Base-by-base conservation (phyloP, 2,329 filamentous ascomycete species). In the Exserohilum turcica region DNA sequence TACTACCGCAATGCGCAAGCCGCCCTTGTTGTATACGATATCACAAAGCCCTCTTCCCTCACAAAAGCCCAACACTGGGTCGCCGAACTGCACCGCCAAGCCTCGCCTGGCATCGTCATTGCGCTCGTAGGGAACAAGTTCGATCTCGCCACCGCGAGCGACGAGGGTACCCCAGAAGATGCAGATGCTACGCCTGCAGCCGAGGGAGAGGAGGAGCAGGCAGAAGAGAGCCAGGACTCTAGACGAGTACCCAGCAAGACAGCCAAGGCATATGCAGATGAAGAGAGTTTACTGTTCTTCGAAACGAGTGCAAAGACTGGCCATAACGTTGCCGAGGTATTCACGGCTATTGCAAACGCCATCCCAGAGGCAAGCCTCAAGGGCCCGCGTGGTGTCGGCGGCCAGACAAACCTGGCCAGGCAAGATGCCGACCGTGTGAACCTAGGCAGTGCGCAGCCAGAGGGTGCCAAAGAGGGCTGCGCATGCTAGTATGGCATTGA, bases 1-100 rank as follows among this genome's bases (percentile, higher is more conserved):
- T 99, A 99, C 84, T 97, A 97, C 82, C 92, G 93, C 78, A 97
- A 99, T 75, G 94, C 94, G 45, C 93, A 97, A 80, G 92, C 92
- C 60, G 94, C 94, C 12, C 89, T 99, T 64, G 93, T 99, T 58
- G 93, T 97, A 74, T 99, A 97, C 85, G 93, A 99, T 74, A 87
- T 99, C 68, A 99, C 94, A 59, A 97, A 97, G 78, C 90, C 92
- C 37, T 94, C 91, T 43, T 96, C 92, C 42, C 87, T 99, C 65
- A 86, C 91, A 77, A 97, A 99, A 80, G 94, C 94, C 47, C 96
- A 96, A 79, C 93, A 97, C 82, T 99, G 93, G 93, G 92, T 99
- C 50, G 93, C 93, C 51, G 93, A 99, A 78, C 84, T 99, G 52
- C 93, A 97, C 80, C 87, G 93, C 71, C 94, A 99, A 78, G 94